Evolutionary conservation across 257 asterid genomes (phyloP), one percentile per base, ranked within the genome.

Genomic region (Petrea volubilis): DNA sequence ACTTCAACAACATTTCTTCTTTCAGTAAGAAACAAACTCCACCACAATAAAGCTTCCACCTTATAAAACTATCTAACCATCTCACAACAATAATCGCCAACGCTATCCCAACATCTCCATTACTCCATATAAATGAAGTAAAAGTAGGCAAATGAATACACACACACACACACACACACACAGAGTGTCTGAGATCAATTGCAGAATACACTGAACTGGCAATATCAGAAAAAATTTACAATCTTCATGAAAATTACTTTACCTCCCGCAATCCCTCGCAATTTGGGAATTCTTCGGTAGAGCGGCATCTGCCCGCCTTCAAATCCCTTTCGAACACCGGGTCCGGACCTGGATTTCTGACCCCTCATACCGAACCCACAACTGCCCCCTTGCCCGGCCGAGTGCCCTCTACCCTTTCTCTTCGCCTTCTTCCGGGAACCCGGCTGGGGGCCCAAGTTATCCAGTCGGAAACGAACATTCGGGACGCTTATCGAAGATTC

Each of bases 291-390:
- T 64, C 97, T 86, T 24, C 99, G 77, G 68, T 89, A 94, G 24
- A 89, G 86, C 0, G 98, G 98, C 97, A 89, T 91, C 77, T 93
- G 97, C 18, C 99, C 98, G 4, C 83, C 83, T 46, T 78, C 83
- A 47, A 78, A 78, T 0, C 83, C 83, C 74, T 70, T 83, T 34
- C 89, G 72, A 4, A 92, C 96, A 12, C 96, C 96, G 12, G 99
- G 99, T 31, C 99, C 99, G 12, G 99, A 95, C 96, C 99, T 87
- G 28, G 99, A 92, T 75, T 92, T 95, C 87, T 95, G 98, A 67
- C 99, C 97, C 78, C 85, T 85, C 90, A 85, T 85, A 13, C 90
- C 90, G 24, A 82, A 85, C 58, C 90, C 90, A 73, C 99, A 95
- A 81, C 99, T 95, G 60, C 98, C 99, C 18, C 98, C 98, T 74